Base-by-base conservation (phyloP, 305 asterid genomes). In the Rubia tinctorum region DNA sequence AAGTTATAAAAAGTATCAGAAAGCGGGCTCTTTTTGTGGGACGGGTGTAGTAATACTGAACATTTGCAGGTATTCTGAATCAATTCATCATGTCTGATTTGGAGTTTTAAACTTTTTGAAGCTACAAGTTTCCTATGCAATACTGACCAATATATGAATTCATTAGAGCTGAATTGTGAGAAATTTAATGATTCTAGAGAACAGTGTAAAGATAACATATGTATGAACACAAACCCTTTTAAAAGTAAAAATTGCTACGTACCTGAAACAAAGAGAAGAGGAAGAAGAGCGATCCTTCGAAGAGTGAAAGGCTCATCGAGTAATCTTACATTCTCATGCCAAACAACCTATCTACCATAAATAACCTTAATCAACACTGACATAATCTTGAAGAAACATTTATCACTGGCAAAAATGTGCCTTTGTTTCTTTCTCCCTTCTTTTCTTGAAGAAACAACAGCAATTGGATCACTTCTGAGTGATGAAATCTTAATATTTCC, bases 261-360 rank as follows among this genome's bases (percentile, higher is more conserved):
- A 77, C 80, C 80, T 77, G 64, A 59, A 66, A 66, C 20, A 58
- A 77, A 7, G 45, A 56, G 72, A 63, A 37, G 62, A 49, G n/a
- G 45, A 42, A 42, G 58, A 51, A 17, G 23, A 55, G 8, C 20
- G 45, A 59, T 72, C 58, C 53, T 44, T 51, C 30, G 5, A 2
- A 27, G 43, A 66, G 23, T 65, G 58, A 58, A 62, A 44, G 45
- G 63, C 22, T 68, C 80, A 77, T 77, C 65, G 80, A 77, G 47
- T 30, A 66, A 58, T 71, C 44, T 69, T 62, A 70, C 71, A 69
- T 60, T 75, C 66, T 69, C 75, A 61, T 69, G 69, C 67, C 71
- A 60, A n/a, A 56, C 15, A 55, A 68, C 70, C 18, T 47, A 47
- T 13, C 14, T 47, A 18, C 3, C n/a, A 30, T 30, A 56, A 68